Evolutionary conservation across 352 stramenopile species (phyloP).

Genomic region (Thalassiosira livingstoniorum): DNA sequence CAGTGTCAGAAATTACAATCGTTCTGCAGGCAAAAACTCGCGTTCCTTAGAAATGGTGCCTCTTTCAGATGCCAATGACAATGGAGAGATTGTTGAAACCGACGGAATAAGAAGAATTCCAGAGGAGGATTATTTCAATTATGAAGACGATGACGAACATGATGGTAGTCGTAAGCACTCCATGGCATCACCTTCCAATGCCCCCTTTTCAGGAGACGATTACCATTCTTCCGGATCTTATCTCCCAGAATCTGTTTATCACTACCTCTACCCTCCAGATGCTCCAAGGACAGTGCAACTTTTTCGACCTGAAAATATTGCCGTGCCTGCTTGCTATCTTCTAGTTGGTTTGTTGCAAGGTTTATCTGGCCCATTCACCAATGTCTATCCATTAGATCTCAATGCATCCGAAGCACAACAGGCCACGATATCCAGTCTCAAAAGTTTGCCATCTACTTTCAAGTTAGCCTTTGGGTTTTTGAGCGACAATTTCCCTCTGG

Average conservation of each 20-base stretch:
- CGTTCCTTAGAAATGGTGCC: constrained; percentile 36
- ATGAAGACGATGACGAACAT: constrained; percentile 15
- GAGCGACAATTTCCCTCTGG: constrained; percentile 75
- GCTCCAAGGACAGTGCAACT: constrained; percentile 74
- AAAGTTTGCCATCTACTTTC: constrained; percentile 61
- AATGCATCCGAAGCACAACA: constrained; percentile 81
- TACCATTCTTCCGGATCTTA: constrained; percentile 22
- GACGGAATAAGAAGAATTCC: too few species aligned
- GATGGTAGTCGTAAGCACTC: not conserved
- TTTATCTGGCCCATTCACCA: constrained; percentile 76
- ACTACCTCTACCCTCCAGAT: constrained; percentile 73
- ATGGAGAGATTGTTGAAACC: too few species aligned
- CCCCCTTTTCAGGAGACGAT: constrained; percentile 35
- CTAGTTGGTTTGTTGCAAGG: constrained; percentile 77
- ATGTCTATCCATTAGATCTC: constrained; percentile 82
- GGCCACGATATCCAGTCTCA: constrained; percentile 66
- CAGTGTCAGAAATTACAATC: constrained; percentile 15
- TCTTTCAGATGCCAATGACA: constrained; percentile 7
- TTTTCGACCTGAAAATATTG: constrained; percentile 82
- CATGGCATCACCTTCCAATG: not conserved
- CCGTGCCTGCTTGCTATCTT: constrained; percentile 81
- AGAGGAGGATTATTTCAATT: constrained; percentile 10
- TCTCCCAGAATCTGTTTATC: constrained; percentile 40
- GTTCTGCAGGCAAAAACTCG: not conserved
- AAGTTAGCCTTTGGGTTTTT: constrained; percentile 84